Conservation (phyloP, 345 rosid genomes). For the Rhizophora apiculata region DNA sequence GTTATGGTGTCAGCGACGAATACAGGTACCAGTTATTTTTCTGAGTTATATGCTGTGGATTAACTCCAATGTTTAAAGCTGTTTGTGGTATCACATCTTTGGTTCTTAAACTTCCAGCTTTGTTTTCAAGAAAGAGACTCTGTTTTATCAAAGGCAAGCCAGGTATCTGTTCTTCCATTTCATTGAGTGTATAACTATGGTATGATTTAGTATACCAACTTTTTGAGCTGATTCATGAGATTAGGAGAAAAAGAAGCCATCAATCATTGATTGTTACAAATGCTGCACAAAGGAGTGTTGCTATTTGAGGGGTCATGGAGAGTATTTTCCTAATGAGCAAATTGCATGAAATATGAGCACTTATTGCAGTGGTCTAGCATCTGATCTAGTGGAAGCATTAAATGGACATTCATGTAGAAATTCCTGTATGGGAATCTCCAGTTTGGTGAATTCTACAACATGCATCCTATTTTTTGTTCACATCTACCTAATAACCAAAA, state of each 20-base stretch:
- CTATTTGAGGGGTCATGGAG: not conserved
- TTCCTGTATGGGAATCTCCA: too few species aligned
- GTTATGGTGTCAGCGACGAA: slow-evolving; percentile 91
- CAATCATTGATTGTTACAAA: not conserved
- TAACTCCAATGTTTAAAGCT: not conserved
- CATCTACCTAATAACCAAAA: too few species aligned
- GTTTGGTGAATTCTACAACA: too few species aligned
- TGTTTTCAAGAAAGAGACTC: slow-evolving; percentile 63
- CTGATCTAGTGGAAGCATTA: too few species aligned
- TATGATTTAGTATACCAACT: not conserved
- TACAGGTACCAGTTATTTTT: slow-evolving; percentile 52
- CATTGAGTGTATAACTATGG: not conserved
- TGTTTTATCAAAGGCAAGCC: slow-evolving; percentile 55
- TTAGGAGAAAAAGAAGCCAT: not conserved
- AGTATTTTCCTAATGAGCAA: too few species aligned
- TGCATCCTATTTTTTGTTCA: too few species aligned
- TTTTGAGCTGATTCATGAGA: not conserved
- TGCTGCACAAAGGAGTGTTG: not conserved
- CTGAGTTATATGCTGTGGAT: slow-evolving; percentile 1
- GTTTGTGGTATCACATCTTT: slow-evolving; percentile 13
- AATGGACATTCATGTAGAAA: too few species aligned
- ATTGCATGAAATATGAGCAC: not conserved
- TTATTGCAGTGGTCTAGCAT: not conserved
- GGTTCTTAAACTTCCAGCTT: slow-evolving; percentile 46
- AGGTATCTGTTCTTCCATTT: slow-evolving; percentile 36